Base-by-base conservation (phyloP, 108 stramenopile genomes). In the Skeletonema potamos region DNA sequence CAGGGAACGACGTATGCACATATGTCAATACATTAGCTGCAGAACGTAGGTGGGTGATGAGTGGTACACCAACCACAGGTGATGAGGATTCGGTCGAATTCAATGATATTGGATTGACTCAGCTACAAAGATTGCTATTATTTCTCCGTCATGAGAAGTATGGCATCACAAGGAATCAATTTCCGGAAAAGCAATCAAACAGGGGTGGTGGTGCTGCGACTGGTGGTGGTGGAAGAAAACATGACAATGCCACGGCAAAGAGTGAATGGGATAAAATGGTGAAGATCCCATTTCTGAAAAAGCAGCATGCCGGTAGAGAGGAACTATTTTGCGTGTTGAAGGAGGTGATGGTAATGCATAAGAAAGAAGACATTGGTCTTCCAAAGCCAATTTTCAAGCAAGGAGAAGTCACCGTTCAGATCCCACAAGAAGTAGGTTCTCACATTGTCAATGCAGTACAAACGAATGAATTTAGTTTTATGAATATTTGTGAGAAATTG, bases 21-120 rank as follows among this genome's bases (percentile, higher is more conserved):
- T 86, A 83, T 57, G 70, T 93, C 39, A 74, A 89, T 54, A 67
- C 86, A 46, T 22, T 89, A 9, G 85, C 78, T 10, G 89, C 89
- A 17, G 92, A 93, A 68, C 65, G 93, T 57, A 70, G 91, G 28
- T 94, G 93, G 92, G 89, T 93, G 2, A 73, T 93, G 64, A 84
- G 83, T 26, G 92, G 92, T 5, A 93, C 92, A 17, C 92, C 92
- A 1, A 86, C 87, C 9, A 82, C 82, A 12, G 86, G 86, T 0
- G 84, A 87, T 28, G 82, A 81, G 29, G 86, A 87, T 55, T 59
- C 68, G 33, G 15, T 12, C 27, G 70, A 74, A 3, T 83, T 71
- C 68, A 77, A 71, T 26, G 48, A 54, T 18, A 26, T 34, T 37
- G 71, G 81, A 3, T 58, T 87, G 32, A 76, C 82, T 67, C 86